Conservation (phyloP, 306 rosid genomes). For the Acacia acuminata region DNA sequence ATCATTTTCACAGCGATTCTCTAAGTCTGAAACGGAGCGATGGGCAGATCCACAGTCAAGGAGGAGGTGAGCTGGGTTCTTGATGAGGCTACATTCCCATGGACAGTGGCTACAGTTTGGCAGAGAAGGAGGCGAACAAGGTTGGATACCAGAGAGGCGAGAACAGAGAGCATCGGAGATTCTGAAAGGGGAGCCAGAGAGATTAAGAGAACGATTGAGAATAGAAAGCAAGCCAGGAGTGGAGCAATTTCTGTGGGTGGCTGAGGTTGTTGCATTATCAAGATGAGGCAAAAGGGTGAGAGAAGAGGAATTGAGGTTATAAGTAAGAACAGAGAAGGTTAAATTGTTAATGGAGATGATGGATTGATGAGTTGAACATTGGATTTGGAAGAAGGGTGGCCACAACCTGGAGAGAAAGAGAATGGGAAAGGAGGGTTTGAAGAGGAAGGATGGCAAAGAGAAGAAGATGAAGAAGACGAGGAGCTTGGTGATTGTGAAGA, state of each 20-base stretch:
- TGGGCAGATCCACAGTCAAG: conserved; percentile 53
- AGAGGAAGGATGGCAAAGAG: conserved; percentile 65
- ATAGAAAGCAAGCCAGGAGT: conserved; percentile 36
- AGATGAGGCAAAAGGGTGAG: conserved; percentile 55
- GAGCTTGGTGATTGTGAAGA: conserved; percentile 14
- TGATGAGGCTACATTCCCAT: conserved; percentile 72
- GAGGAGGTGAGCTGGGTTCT: conserved; percentile 55
- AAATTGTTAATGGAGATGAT: conserved; percentile 59
- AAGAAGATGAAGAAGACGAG: neutral
- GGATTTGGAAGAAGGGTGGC: conserved; percentile 90
- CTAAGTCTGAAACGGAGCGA: conserved; percentile 36
- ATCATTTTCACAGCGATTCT: conserved; percentile 61
- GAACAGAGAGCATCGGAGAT: conserved; percentile 64
- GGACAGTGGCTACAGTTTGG: conserved; percentile 74
- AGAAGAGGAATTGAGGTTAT: conserved; percentile 62
- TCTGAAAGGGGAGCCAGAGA: conserved; percentile 65
- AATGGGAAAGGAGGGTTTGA: conserved; percentile 65
- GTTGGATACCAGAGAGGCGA: conserved; percentile 58
- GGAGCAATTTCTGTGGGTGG: conserved; percentile 33
- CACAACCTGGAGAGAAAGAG: conserved; percentile 70
- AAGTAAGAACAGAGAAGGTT: conserved; percentile 62
- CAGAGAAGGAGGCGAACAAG: conserved; percentile 58
- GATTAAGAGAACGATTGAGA: conserved; percentile 55
- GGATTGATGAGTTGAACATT: conserved; percentile 59
- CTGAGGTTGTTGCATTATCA: too few species aligned